Evolutionary conservation across 192 early-diverging fungal genomes (phyloP), one percentile per base, ranked within the genome.

Genomic region (Coemansia sp.): DNA sequence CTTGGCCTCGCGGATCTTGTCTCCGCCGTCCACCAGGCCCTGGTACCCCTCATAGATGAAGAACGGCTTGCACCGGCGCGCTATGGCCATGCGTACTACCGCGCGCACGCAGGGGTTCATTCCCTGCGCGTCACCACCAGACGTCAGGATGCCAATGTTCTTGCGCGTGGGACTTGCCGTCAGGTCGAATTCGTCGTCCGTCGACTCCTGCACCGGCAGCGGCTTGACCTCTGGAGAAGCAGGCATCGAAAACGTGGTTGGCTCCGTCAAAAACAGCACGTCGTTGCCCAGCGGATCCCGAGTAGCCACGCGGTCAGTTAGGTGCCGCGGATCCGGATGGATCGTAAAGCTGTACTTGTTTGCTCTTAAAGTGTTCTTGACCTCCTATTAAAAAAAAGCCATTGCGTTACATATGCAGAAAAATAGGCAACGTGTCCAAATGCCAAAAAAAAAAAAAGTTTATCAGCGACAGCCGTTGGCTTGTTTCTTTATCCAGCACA

Each of bases 21-120:
- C 68, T 7, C 93, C 94, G 58, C 96, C 96, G 62, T 95, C 90
- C 6, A 98, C 94, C 36, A 98, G 85, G 30, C 96, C 93, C 78
- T 97, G 91, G 69, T 96, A 98, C 14, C 96, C 96, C 66, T 98
- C 96, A 66, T 93, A 93, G 58, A 98, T 90, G 11, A 88, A 89
- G 74, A 85, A 98, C 3, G 93, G 89, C 25, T 89, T 82, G 74
- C 92, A 95, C 8, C 85, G 89, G 20, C 86, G 83, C 19, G 89
- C 83, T 63, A 96, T 88, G 1, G 92, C 88, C 64, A 93, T 88
- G 25, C 96, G 86, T 14, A 95, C 94, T 24, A 96, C 90, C 8
- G 90, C 86, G 24, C 96, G 83, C 27, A 98, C 96, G 24, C 88
- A 90, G 23, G 96, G 90, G 67, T 98, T 98, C 96, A 98, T 98